These are phyloP conservation scores for Piloderma croceum DNA, from an alignment of 768 basidiomycete species.

Conservation along the genomic window DNA sequence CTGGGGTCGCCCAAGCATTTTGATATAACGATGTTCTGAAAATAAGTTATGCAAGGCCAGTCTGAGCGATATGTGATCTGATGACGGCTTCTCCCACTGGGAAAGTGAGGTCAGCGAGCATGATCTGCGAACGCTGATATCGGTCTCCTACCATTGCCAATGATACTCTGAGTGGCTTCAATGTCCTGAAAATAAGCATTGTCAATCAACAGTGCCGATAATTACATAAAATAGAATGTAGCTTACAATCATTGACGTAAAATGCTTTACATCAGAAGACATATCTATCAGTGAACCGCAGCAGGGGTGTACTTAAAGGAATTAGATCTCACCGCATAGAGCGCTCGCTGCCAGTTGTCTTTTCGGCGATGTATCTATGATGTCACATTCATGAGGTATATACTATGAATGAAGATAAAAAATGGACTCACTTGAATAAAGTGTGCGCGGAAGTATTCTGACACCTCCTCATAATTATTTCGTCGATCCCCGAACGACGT, in stretches of 20 bases:
- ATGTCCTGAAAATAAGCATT: slow-evolving; percentile 47
- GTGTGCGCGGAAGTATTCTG: slow-evolving; percentile 81
- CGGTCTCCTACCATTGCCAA: slow-evolving; percentile 47
- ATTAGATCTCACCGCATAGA: slow-evolving; percentile 54
- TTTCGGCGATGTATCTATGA: slow-evolving; percentile 64
- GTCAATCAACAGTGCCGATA: slow-evolving; percentile 2
- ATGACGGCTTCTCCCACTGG: slow-evolving; percentile 64
- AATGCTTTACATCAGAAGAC: slow-evolving; percentile 41
- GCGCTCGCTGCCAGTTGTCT: slow-evolving; percentile 50
- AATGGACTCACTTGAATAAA: too few relatives aligned
- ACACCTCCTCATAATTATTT: slow-evolving; percentile 64
- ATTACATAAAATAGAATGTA: slow-evolving; percentile 3
- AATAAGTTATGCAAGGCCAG: slow-evolving; percentile 35
- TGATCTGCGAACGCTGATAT: not conserved
- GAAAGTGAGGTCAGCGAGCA: slow-evolving; percentile 5
- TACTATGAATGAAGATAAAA: too few relatives aligned
- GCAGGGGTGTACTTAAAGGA: slow-evolving; percentile 4
- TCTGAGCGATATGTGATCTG: slow-evolving; percentile 55
- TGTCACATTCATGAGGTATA: too few relatives aligned
- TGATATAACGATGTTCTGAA: too few relatives aligned
- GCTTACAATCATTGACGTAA: slow-evolving; percentile 63
- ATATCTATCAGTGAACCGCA: slow-evolving; percentile 4
- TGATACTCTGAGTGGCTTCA: slow-evolving; percentile 60
- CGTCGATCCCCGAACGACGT: slow-evolving; percentile 71
- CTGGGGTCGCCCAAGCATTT: too few relatives aligned